Conservation (phyloP, 2,329 filamentous ascomycete genomes). For the Fusarium circinatum region DNA sequence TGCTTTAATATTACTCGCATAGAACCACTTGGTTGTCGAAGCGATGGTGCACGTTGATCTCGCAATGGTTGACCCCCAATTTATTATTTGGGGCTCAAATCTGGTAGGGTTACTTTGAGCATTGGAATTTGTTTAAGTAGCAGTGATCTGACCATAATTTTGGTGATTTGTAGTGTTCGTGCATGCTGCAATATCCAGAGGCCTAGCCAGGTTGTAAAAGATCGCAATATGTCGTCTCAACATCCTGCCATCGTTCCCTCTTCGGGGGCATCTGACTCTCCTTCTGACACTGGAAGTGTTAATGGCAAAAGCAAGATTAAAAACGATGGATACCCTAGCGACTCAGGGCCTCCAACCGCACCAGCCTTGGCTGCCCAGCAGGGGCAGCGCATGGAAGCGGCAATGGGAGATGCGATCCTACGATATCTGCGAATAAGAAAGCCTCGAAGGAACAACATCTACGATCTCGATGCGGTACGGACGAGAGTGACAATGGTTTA, state of each 20-base stretch:
- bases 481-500: rapidly evolving
- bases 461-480: slow-evolving; percentile 40
- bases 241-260: not conserved
- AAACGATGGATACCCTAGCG: not conserved
- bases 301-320: not conserved
- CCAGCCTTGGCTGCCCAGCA: slow-evolving; percentile 43
- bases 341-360: not conserved
- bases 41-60: not conserved
- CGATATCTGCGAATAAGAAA: slow-evolving; percentile 49
- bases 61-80: not conserved
- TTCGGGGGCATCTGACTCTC: not conserved
- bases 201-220: not conserved
- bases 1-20: not conserved
- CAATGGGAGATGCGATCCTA: slow-evolving; percentile 47
- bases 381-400: slow-evolving; percentile 45
- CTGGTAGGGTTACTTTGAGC: not conserved
- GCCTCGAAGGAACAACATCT: slow-evolving; percentile 37
- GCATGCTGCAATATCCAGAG: too few species aligned
- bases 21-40: not conserved
- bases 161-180: not conserved
- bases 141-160: not conserved
- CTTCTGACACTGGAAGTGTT: not conserved
- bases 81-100: not conserved
- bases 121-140: not conserved
- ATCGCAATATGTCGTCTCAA: not conserved